Base-by-base conservation (phyloP, 441 rosid genomes). In the Francoa sonchifolia region DNA sequence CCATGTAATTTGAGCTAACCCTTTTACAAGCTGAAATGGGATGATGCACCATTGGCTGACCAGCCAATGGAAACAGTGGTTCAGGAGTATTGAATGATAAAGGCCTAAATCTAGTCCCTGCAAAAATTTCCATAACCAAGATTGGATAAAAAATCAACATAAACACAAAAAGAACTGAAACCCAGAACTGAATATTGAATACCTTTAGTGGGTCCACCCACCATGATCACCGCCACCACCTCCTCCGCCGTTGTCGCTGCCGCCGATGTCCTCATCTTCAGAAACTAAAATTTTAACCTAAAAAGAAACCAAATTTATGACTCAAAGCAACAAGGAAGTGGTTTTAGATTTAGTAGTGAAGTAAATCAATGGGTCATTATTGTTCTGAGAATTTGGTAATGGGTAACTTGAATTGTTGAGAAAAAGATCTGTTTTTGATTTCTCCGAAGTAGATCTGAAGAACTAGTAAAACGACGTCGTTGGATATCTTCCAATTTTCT, bases 201-300 rank as follows among this genome's bases (percentile, higher is more conserved):
- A 79, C 95, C 95, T 87, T 87, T 83, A 15, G 95, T 83, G 16
- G 97, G 97, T 8, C 97, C 97, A 28, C 93, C 94, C 27, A 82
- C 94, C 93, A 87, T 76, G 59, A 83, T 87, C 50, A 87, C 87
- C 45, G 89, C 95, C 48, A 83, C 82, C 42, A 73, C 77, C 61
- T 73, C 72, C 58, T 75, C 85, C 47, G 66, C 81, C 19, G 37
- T n/a, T n/a, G n/a, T n/a, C n/a, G n/a, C n/a, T n/a, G n/a, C n/a
- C n/a, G n/a, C n/a, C n/a, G n/a, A n/a, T n/a, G n/a, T n/a, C n/a
- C n/a, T n/a, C n/a, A n/a, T n/a, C n/a, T n/a, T n/a, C n/a, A n/a
- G n/a, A n/a, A n/a, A n/a, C n/a, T n/a, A n/a, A n/a, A n/a, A n/a
- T n/a, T n/a, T n/a, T n/a, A n/a, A n/a, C n/a, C n/a, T n/a, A n/a